Conservation (phyloP, 306 rosid species). For the Acacia confusa region DNA sequence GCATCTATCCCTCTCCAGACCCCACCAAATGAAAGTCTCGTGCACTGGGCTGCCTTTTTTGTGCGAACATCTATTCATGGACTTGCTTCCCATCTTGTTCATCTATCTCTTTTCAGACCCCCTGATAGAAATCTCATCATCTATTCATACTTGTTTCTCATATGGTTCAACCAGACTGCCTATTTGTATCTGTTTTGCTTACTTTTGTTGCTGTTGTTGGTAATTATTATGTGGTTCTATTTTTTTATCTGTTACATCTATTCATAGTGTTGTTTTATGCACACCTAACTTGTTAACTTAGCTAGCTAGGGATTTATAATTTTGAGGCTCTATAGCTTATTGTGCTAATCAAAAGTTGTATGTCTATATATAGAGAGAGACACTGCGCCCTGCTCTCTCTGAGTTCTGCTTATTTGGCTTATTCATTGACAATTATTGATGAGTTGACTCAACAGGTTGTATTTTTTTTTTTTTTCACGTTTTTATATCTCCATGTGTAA, state of each 20-base stretch:
- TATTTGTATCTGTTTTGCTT: neutral
- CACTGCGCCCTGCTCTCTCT: neutral
- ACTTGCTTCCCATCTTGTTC: neutral
- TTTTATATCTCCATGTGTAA: slow-evolving; percentile 24
- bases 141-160: neutral
- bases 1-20: no score
- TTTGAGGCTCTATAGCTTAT: neutral
- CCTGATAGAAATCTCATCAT: no score
- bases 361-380: neutral
- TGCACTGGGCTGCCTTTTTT: neutral
- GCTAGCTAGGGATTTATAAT: neutral
- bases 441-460: slow-evolving; percentile 27
- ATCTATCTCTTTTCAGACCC: no score
- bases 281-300: neutral
- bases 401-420: neutral
- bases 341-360: neutral
- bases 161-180: neutral
- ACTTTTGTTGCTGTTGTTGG: neutral
- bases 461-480: slow-evolving; percentile 1
- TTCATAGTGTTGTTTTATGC: neutral
- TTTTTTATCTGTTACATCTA: no score
- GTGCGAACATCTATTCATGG: no score
- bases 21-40: no score
- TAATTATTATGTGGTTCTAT: neutral
- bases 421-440: slow-evolving; percentile 5